These are phyloP conservation scores for Medicago lupulina DNA, from an alignment of 306 rosid genomes.

Conservation along the genomic window DNA sequence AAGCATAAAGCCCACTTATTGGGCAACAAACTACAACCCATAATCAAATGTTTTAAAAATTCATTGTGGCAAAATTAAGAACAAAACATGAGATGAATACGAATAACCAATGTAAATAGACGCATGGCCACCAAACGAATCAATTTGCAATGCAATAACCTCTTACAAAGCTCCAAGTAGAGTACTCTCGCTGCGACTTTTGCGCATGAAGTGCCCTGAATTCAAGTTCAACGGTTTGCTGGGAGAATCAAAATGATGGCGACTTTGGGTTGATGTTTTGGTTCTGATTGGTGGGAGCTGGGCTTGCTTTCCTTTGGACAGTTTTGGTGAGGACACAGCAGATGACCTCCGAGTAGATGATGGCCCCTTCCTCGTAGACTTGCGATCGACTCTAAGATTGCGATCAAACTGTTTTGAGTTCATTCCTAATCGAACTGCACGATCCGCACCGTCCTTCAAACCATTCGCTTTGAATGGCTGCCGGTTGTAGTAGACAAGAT, in stretches of 20 bases:
- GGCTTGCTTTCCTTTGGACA: conserved; percentile 57
- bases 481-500: conserved; percentile 79
- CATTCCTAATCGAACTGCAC: conserved; percentile 70
- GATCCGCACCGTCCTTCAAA: conserved; percentile 70
- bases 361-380: conserved; percentile 54
- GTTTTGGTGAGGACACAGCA: conserved; percentile 48
- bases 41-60: conserved; percentile 32
- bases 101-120: conserved; percentile 39
- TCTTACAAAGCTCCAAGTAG: conserved; percentile 67
- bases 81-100: conserved; percentile 1
- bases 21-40: conserved; percentile 27
- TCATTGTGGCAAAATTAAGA: neutral
- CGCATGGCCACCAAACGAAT: conserved; percentile 15
- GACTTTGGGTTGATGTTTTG: conserved; percentile 52
- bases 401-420: conserved; percentile 78
- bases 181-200: conserved; percentile 82
- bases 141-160: conserved; percentile 25
- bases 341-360: conserved; percentile 51
- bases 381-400: conserved; percentile 71
- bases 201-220: conserved; percentile 57
- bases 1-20: conserved; percentile 34
- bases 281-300: conserved; percentile 65
- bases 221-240: conserved; percentile 44
- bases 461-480: conserved; percentile 61
- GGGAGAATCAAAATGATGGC: conserved; percentile 49